Evolutionary conservation across 805 yeast species (phyloP), one percentile per base, ranked within the genome.

Genomic region (Monosporozyma aquatica): DNA sequence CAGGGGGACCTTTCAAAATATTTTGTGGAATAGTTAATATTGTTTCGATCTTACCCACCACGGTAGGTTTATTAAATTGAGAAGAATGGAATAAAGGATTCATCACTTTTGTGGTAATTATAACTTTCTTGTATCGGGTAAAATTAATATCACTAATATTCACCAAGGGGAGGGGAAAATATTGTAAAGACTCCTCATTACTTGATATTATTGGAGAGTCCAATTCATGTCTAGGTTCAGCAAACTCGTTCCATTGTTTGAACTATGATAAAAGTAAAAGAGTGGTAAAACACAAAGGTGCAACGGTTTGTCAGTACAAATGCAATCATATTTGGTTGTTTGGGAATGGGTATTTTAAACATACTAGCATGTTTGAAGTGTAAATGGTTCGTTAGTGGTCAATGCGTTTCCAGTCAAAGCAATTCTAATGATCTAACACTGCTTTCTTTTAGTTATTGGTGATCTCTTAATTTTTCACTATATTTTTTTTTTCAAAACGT

Each of bases 191-290:
- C 21, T 50, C 61, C 9, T 47, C 48, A 41, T 56, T 49, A 3
- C 41, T 42, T 1, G 51, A 42, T 9, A 48, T 43, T n/a, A 48
- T 37, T 4, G 61, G 56, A 3, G 53, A 47, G 43, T 68, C 72
- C 32, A 74, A 47, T 15, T 66, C 58, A 55, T 74, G 78, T 47
- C 78, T 69, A 25, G 78, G 75, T 21, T 65, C 61, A 30, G 61
- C 66, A n/a, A 53, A 48, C 14, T 70, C 74, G 43, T 60, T 58
- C 70, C 74, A 68, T 47, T 74, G 78, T 69, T 74, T 74, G 41
- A 74, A 69, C 72, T 68, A 40, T 28, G 6, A 29, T 29, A 7
- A 33, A 15, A n/a, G n/a, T n/a, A n/a, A n/a, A 42, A 33, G 22
- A 26, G n/a, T 24, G 3, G 6, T 11, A 15, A 14, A 4, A n/a